Evolutionary conservation across 768 basidiomycete species (phyloP), one percentile per base, ranked within the genome.

Genomic region (Hericium coralloides): DNA sequence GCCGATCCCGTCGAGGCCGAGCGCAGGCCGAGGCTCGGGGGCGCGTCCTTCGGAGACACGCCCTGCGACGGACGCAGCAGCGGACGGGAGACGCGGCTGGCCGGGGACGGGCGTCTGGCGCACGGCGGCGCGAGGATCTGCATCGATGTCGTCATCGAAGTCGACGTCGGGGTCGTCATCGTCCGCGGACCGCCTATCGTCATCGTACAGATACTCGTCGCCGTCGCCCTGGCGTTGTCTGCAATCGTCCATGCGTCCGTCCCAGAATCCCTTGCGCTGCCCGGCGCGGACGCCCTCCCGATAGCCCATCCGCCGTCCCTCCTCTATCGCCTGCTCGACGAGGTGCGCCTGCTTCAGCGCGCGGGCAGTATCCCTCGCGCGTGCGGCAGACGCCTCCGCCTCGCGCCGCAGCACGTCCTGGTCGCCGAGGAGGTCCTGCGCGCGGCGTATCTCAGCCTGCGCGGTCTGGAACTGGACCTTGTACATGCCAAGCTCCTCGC

Each of bases 321-420:
- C 77, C 59, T 77, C 77, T 14, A 71, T 66, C 6, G 78, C 79
- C 25, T 66, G 59, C 57, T 72, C 70, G 38, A 75, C 62, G 12
- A 74, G 58, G 39, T 73, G 73, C 61, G 73, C 72, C 57, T 78
- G 74, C 56, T 72, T 73, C 25, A 77, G 59, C 56, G 69, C 67
- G 31, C 79, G 69, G 5, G 77, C 77, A 41, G 67, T 73, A n/a
- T 74, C 70, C 49, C 78, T 70, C 3, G 76, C 76, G 22, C 67
- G 66, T 2, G 79, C 71, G 1, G 79, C 78, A 8, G 72, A 69
- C 0, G 75, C 72, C 56, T 79, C 79, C 4, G 78, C 78, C 57
- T 72, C 73, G 53, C 74, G 69, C 22, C 76, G 70, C 62, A 75
- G 69, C 3, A 68, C 64, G 49, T 76, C 73, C 26, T 76, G 67